A percentile compares a stretch with the other conserved stretches of the same genome.
Evolutionary conservation across 768 basidiomycete species (phyloP).

Genomic region (Phallus indusiatus): DNA sequence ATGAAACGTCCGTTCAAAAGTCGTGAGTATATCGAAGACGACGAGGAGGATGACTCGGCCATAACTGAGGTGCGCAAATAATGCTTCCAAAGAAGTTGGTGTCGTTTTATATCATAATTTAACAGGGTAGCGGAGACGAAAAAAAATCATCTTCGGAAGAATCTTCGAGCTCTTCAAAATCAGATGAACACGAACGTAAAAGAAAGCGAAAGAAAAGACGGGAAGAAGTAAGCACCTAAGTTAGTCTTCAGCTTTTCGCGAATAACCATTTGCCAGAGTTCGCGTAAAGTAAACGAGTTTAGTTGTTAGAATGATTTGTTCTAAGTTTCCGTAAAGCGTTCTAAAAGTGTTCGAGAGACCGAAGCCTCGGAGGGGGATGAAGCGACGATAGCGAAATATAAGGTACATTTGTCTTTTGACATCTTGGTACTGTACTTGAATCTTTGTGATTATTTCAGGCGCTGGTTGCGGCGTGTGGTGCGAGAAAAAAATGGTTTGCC

Average conservation of each 20-base stretch:
- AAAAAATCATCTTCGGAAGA: neutral
- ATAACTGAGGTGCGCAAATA: neutral
- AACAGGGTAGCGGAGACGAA: neutral
- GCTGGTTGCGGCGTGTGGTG: constrained; percentile 63
- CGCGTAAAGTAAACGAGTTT: neutral
- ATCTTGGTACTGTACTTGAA: neutral
- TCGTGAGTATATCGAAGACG: neutral
- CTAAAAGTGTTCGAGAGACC: neutral
- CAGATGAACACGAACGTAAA: constrained; percentile 18
- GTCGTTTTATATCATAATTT: neutral
- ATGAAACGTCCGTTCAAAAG: neutral
- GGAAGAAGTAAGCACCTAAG: constrained; percentile 22
- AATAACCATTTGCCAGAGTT: neutral
- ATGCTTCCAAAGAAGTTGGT: neutral
- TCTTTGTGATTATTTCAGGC: constrained; percentile 31
- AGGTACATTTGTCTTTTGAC: constrained; percentile 34
- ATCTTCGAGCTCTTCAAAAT: neutral
- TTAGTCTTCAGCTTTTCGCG: neutral
- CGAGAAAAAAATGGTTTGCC: constrained; percentile 61
- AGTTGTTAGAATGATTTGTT: neutral
- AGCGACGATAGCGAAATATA: constrained; percentile 63
- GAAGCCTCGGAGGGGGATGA: constrained; percentile 45
- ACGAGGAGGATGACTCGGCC: neutral
- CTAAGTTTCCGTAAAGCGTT: neutral
- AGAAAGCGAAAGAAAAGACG: constrained; percentile 22